These are phyloP conservation scores for Artomyces pyxidatus DNA, from an alignment of 768 basidiomycete genomes.

Conservation along the genomic window DNA sequence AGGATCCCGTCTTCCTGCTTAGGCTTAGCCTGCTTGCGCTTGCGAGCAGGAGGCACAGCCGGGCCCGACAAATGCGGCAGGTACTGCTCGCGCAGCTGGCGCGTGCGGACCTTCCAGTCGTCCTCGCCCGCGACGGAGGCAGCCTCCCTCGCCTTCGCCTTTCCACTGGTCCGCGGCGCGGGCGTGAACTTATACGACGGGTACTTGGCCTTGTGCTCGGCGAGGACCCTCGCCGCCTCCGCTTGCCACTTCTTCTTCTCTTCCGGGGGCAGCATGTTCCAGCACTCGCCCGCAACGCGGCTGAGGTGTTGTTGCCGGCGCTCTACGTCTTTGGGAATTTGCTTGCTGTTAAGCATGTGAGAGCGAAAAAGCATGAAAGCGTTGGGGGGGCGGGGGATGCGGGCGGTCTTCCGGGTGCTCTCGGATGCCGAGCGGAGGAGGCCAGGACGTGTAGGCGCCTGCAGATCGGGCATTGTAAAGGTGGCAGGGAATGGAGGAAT, in stretches of 20 bases:
- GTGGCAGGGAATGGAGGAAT: background rate
- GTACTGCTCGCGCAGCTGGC: slow-evolving; percentile 28
- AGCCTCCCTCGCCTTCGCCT: slow-evolving; percentile 13
- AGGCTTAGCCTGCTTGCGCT: slow-evolving; percentile 21
- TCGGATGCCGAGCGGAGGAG: background rate
- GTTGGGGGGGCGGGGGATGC: slow-evolving; percentile 43
- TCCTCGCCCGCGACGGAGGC: slow-evolving; percentile 14
- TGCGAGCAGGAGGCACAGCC: slow-evolving; percentile 28
- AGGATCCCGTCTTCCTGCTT: background rate
- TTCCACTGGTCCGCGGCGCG: slow-evolving; percentile 16
- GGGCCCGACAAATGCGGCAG: slow-evolving; percentile 24
- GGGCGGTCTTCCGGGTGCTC: slow-evolving; percentile 13
- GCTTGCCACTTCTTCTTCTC: slow-evolving; percentile 30
- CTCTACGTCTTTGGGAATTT: slow-evolving; percentile 36
- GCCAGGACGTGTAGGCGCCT: background rate
- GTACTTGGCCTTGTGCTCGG: slow-evolving; percentile 23
- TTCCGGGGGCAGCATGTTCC: slow-evolving; percentile 33
- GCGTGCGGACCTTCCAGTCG: slow-evolving; percentile 17
- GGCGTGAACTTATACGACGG: slow-evolving; percentile 24
- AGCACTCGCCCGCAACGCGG: slow-evolving; percentile 44
- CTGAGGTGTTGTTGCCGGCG: slow-evolving; percentile 48
- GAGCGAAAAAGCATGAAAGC: slow-evolving; percentile 54
- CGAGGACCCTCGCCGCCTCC: slow-evolving; percentile 22
- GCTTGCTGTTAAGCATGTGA: slow-evolving; percentile 35
- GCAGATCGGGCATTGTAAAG: background rate